Percentiles rank a stretch among this genome's conserved stretches.
Evolutionary conservation across 192 early-diverging fungal species (phyloP).

Genomic region (Mortierella antarctica): DNA sequence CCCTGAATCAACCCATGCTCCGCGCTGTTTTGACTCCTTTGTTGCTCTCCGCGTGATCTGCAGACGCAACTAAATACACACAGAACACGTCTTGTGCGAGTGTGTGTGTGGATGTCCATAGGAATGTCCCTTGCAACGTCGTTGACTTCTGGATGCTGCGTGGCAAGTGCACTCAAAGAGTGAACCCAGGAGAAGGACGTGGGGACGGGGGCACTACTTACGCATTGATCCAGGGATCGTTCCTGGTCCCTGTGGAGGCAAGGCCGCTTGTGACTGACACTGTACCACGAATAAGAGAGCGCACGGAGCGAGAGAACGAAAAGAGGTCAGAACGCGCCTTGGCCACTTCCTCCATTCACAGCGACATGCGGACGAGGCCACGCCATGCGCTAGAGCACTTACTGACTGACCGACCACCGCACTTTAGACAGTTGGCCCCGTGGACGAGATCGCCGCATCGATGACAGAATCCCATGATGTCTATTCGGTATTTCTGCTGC

Average conservation of each 20-base stretch:
- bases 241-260: conserved; percentile 32
- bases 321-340: not conserved
- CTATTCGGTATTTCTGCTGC: not conserved
- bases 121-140: not conserved
- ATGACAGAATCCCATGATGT: conserved; percentile 63
- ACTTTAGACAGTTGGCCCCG: conserved; percentile 58
- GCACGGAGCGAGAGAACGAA: not conserved
- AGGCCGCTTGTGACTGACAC: conserved; percentile 53
- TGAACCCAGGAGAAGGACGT: not conserved
- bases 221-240: conserved; percentile 53
- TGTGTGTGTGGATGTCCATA: too few relatives aligned
- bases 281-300: not conserved
- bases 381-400: conserved; percentile 5
- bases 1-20: not conserved
- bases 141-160: not conserved
- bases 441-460: conserved; percentile 62
- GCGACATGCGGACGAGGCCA: too few relatives aligned
- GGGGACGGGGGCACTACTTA: conserved; percentile 16
- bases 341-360: too few relatives aligned
- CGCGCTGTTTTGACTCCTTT: too few relatives aligned
- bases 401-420: conserved; percentile 63
- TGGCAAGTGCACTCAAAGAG: not conserved
- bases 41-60: conserved; percentile 1
- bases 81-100: not conserved
- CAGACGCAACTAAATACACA: not conserved